Evolutionary conservation across 1,139 yeast species (phyloP).

Genomic region (Komagataea norvegica): DNA sequence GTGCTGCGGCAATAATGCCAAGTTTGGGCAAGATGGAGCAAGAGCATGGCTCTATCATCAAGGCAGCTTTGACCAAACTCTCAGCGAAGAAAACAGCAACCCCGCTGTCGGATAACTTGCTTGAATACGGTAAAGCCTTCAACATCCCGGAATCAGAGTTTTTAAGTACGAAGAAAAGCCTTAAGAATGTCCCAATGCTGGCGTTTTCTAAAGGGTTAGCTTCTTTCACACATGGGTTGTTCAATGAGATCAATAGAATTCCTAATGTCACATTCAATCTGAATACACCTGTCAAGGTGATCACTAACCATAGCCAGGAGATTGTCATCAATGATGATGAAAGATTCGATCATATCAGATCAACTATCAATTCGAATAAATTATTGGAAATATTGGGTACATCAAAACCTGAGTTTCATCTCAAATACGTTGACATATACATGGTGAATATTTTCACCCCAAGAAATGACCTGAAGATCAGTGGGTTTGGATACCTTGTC

Average conservation of each 20-base stretch:
- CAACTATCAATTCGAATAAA: slow-evolving; percentile 45
- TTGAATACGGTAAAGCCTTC: slow-evolving; percentile 10
- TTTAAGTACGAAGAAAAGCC: slow-evolving; percentile 30
- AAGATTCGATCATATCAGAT: slow-evolving; percentile 48
- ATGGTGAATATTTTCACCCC: slow-evolving; percentile 57
- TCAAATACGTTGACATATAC: slow-evolving; percentile 36
- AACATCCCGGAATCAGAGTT: slow-evolving; percentile 26
- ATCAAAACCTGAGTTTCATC: slow-evolving; percentile 10
- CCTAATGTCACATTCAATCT: slow-evolving; percentile 40
- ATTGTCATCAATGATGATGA: slow-evolving; percentile 18
- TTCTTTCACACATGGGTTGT: slow-evolving; percentile 42
- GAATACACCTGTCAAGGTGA: slow-evolving; percentile 24
- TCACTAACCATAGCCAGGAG: slow-evolving; percentile 10
- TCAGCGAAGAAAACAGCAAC: slow-evolving; percentile 14
- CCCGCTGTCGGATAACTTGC: slow-evolving; percentile 18
- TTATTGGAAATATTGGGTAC: slow-evolving; percentile 27
- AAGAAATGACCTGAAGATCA: slow-evolving; percentile 31
- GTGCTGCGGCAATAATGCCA: slow-evolving; percentile 44
- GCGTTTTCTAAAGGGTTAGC: slow-evolving; percentile 51
- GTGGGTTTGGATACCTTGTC: slow-evolving; percentile 86
- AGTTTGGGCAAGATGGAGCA: slow-evolving; percentile 55
- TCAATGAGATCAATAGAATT: slow-evolving; percentile 31
- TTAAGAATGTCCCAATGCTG: slow-evolving; percentile 49
- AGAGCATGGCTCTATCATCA: slow-evolving; percentile 55
- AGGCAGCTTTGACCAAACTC: slow-evolving; percentile 29